A percentile compares a stretch with the other conserved stretches of the same genome.
Conservation (phyloP, 1,284 basidiomycete genomes). For the Cutaneotrichosporon sp. region DNA sequence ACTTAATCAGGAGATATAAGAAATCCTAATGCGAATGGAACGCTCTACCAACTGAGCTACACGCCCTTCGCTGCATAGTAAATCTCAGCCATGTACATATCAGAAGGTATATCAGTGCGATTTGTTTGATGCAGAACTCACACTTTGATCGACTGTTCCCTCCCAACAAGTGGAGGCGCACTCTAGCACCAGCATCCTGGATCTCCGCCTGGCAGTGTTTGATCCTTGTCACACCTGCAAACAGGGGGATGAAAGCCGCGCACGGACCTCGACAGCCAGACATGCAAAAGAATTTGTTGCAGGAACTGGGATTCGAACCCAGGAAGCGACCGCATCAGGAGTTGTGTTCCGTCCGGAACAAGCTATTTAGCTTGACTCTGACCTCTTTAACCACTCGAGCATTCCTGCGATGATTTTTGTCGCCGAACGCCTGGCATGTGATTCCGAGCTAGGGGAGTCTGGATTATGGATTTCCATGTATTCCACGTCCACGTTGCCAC, state of each 20-base stretch:
- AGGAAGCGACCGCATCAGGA: background rate
- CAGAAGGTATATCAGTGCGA: background rate
- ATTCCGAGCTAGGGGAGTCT: background rate
- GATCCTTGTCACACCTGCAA: no score
- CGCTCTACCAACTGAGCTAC: constrained; percentile 4
- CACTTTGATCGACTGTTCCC: no score
- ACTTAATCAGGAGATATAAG: background rate
- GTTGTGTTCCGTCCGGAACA: constrained; percentile 2
- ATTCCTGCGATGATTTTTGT: background rate
- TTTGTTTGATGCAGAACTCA: no score
- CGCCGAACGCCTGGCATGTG: no score
- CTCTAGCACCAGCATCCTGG: no score
- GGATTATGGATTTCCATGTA: background rate
- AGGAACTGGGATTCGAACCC: constrained; percentile 1
- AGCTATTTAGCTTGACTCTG: background rate
- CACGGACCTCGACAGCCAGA: background rate
- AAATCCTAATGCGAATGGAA: constrained; percentile 6
- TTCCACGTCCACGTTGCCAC: no score
- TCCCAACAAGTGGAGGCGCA: no score
- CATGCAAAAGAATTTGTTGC: background rate
- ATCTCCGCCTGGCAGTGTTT: no score
- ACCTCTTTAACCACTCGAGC: constrained; percentile 9
- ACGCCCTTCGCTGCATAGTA: background rate
- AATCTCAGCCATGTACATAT: no score
- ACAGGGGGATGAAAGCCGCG: no score